Conservation (phyloP, 2,329 filamentous ascomycete species). For the Penicillium sp. region DNA sequence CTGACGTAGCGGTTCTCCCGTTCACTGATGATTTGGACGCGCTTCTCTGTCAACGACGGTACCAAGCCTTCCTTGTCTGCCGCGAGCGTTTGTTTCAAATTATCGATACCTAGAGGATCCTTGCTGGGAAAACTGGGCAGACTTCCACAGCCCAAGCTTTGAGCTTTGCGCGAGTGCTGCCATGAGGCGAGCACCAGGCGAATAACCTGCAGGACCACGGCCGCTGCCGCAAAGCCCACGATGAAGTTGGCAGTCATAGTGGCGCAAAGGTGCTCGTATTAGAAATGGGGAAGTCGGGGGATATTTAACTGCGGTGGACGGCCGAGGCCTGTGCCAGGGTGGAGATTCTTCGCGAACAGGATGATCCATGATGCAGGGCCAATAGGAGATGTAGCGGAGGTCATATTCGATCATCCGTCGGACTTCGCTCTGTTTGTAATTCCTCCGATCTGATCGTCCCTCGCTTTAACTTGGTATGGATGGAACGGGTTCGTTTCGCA, state of each 20-base stretch:
- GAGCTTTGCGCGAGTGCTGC: conserved; percentile 28
- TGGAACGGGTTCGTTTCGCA: not conserved
- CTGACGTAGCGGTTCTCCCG: conserved; percentile 25
- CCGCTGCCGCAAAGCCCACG: conserved; percentile 23
- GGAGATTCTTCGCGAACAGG: conserved; percentile 2
- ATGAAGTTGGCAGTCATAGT: conserved; percentile 21
- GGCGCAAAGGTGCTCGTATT: not conserved
- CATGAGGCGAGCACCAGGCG: conserved; percentile 22
- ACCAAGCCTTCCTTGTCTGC: conserved; percentile 27
- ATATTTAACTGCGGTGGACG: not conserved
- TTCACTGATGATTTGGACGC: conserved; percentile 21
- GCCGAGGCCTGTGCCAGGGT: conserved; percentile 2
- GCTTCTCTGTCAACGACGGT: conserved; percentile 19
- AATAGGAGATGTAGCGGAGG: conserved; percentile 7
- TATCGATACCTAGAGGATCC: conserved; percentile 27
- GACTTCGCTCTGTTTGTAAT: conserved; percentile 11
- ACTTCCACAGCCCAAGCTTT: conserved; percentile 23
- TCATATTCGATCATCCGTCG: conserved; percentile 7
- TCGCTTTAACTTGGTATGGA: not conserved
- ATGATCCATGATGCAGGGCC: conserved; percentile 4
- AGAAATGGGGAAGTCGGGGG: not conserved
- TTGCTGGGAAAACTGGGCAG: conserved; percentile 26
- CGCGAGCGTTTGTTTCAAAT: conserved; percentile 20
- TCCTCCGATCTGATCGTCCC: conserved; percentile 9
- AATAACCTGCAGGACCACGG: conserved; percentile 24